Conservation (phyloP, 1,284 basidiomycete species). For the Moesziomyces parantarcticus region DNA sequence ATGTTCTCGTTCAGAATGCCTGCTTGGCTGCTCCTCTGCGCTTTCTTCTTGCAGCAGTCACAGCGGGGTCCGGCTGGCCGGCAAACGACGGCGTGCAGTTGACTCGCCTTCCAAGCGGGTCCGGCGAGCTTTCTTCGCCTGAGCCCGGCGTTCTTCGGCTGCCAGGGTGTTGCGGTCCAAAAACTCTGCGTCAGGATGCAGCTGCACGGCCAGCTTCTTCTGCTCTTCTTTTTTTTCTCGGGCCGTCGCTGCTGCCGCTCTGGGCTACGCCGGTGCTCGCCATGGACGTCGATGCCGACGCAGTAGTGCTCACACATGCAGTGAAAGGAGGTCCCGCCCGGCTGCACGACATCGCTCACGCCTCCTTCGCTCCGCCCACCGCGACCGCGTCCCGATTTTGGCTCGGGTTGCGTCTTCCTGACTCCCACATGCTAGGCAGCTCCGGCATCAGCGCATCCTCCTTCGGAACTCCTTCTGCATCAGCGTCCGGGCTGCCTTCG, state of each 20-base stretch:
- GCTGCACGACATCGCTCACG: too few species aligned
- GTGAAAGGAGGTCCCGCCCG: too few species aligned
- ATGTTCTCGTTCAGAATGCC: too few species aligned
- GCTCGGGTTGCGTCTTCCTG: background rate
- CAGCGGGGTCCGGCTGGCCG: background rate
- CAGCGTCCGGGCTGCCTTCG: too few species aligned
- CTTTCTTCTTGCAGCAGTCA: slow-evolving; percentile 1
- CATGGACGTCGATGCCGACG: background rate
- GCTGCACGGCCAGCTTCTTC: background rate
- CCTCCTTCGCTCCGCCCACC: too few species aligned
- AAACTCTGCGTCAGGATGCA: slow-evolving; percentile 14
- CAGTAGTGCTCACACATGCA: background rate
- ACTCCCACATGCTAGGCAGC: background rate
- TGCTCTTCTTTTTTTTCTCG: background rate
- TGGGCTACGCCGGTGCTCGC: background rate
- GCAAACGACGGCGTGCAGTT: background rate
- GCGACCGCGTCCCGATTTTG: too few species aligned
- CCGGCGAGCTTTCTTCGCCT: too few species aligned
- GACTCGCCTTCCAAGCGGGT: too few species aligned
- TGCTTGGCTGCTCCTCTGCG: background rate
- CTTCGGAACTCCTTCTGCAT: background rate
- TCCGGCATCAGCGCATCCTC: background rate
- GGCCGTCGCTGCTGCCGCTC: background rate
- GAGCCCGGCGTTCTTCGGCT: background rate
- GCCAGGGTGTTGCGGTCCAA: background rate